Percentiles rank a stretch among this genome's conserved stretches.
Evolutionary conservation across 768 basidiomycete genomes (phyloP).

Genomic region (Multifurca ochricompacta): DNA sequence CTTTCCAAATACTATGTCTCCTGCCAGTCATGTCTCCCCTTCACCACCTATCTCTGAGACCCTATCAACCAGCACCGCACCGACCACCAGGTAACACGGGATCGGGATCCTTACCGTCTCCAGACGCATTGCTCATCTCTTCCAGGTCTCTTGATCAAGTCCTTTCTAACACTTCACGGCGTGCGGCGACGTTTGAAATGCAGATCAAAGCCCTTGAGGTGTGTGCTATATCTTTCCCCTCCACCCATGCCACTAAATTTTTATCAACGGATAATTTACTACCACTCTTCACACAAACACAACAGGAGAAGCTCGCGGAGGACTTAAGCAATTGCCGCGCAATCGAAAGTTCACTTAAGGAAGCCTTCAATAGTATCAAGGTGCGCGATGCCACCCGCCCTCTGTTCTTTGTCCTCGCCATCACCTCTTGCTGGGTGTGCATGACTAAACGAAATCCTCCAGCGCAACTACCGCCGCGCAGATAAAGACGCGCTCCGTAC

Average conservation of each 20-base stretch:
- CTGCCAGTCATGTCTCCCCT: neutral
- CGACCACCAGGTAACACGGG: neutral
- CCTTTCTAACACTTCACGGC: constrained; percentile 2
- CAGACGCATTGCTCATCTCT: neutral
- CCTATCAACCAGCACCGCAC: neutral
- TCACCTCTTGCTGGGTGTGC: neutral
- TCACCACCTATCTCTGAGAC: neutral
- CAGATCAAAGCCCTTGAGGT: constrained; percentile 16
- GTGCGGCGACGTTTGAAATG: constrained; percentile 6
- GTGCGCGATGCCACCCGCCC: constrained; percentile 31
- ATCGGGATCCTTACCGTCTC: too few species aligned
- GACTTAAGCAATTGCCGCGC: constrained; percentile 68
- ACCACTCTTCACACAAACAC: neutral
- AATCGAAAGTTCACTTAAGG: constrained; percentile 62
- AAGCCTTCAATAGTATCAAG: constrained; percentile 51
- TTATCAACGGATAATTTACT: too few species aligned
- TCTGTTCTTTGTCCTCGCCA: neutral
- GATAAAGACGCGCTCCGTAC: constrained; percentile 44
- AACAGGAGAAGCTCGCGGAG: constrained; percentile 57
- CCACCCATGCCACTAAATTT: neutral
- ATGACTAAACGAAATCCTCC: neutral
- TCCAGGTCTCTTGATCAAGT: neutral
- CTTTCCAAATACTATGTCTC: neutral
- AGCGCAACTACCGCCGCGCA: constrained; percentile 56
- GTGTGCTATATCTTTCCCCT: neutral